These are phyloP conservation scores for Axilococcus clingmanii DNA, from an alignment of 139 green algal species.

Conservation along the genomic window DNA sequence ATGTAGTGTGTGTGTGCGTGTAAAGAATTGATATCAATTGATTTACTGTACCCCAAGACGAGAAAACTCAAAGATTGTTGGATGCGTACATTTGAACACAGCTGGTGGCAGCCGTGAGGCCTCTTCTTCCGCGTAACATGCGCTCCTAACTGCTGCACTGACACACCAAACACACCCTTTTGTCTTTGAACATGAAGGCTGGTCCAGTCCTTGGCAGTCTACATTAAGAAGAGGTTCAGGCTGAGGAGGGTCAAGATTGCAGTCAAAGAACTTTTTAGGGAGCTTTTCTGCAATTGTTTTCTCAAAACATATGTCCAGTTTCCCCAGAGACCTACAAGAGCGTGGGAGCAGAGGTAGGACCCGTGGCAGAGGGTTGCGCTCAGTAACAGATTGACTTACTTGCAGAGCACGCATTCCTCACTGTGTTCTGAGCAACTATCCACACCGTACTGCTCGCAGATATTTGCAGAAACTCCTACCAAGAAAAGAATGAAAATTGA, in stretches of 20 bases:
- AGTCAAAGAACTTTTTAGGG: constrained; percentile 15
- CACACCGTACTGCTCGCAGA: neutral
- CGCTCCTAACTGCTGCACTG: constrained; percentile 7
- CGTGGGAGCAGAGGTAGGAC: too few species aligned
- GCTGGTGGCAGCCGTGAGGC: constrained; percentile 20
- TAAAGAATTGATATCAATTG: neutral
- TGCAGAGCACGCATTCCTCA: neutral
- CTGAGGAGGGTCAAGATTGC: neutral
- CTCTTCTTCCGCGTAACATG: constrained; percentile 22
- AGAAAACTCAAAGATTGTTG: neutral
- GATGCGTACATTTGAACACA: constrained; percentile 24
- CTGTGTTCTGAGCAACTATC: neutral
- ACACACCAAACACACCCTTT: constrained; percentile 12
- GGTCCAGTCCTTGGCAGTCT: neutral
- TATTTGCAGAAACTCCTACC: neutral
- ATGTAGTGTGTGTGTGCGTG: neutral
- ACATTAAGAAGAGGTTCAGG: neutral
- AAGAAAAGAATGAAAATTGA: neutral
- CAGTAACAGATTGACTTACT: neutral
- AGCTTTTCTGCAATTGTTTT: neutral
- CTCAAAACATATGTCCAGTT: neutral
- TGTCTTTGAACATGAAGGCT: neutral
- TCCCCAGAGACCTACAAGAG: neutral
- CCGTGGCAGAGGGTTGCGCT: too few species aligned
- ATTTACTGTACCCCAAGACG: neutral